Evolutionary conservation across 1,139 yeast genomes (phyloP), one percentile per base, ranked within the genome.

Genomic region (Scheffersomyces quercinus): DNA sequence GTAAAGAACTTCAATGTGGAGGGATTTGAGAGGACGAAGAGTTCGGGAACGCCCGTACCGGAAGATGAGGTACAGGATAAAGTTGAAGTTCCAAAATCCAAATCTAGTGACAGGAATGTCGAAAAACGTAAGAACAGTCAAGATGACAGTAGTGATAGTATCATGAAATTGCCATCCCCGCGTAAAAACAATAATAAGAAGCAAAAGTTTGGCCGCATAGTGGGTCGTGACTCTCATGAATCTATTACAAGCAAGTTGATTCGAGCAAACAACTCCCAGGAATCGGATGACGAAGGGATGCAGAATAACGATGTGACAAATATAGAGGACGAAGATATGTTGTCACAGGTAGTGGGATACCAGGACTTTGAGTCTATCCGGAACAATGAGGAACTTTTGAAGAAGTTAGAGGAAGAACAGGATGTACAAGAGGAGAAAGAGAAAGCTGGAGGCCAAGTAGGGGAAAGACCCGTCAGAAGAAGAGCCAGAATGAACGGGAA

Each of bases 151-250:
- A 39, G 45, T 26, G 57, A 40, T 20, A 37, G 44, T 26, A 38
- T 41, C 31, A 31, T 67, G 14, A 59, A 59, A 33, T 56, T 73
- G 13, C 77, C 77, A 4, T 73, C 78, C 3, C 79, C 78, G 3
- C 57, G 73, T 20, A 68, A 68, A 44, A 53, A 62, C 3, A 46
- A 44, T 29, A 59, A 60, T 32, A 54, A 54, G 43, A 46, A 51
- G 28, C 64, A 60, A 42, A 67, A 61, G 45, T 73, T 65, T 44
- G 79, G 78, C 10, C 59, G 71, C 32, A 46, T 73, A 29, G 58
- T 52, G 3, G 68, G 68, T 2, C 48, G 54, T 31, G 43, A 44
- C 9, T 45, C 38, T 29, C 32, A n/a, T 3, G 54, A 52, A 38
- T 46, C 59, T 9, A 43, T 55, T 11, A 43, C 58, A 11, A 50